Evolutionary conservation across 306 rosid genomes (phyloP).

Genomic region (Fagus sylvatica): DNA sequence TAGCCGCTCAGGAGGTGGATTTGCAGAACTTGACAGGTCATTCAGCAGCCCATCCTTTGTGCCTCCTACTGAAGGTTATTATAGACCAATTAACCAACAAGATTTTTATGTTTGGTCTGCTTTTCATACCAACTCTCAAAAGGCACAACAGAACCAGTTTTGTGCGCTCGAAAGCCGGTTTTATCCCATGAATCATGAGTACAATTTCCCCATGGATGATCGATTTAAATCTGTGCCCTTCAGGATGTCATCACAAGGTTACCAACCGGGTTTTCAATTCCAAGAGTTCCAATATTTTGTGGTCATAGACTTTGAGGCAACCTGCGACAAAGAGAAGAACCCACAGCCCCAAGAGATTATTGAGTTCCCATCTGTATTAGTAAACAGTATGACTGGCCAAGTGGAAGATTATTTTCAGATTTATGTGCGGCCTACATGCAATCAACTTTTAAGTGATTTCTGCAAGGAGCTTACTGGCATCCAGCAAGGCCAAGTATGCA

Average conservation of each 20-base stretch:
- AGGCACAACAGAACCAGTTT: conserved; percentile 7
- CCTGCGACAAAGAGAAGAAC: conserved; percentile 28
- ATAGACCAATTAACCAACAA: conserved; percentile 20
- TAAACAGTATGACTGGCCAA: conserved; percentile 29
- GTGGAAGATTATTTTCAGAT: conserved; percentile 30
- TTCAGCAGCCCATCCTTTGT: background rate
- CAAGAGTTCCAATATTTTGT: conserved; percentile 36
- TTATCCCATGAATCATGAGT: conserved; percentile 5
- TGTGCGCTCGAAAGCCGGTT: conserved; percentile 7
- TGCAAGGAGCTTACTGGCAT: conserved; percentile 37
- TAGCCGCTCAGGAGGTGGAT: conserved; percentile 2
- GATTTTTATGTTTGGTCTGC: conserved; percentile 8
- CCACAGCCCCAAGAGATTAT: conserved; percentile 33
- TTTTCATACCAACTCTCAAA: conserved; percentile 12
- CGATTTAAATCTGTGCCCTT: conserved; percentile 11
- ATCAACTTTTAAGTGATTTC: conserved; percentile 25
- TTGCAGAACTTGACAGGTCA: background rate
- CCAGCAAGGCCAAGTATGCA: conserved; percentile 25
- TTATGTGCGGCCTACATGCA: conserved; percentile 31
- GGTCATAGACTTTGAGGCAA: conserved; percentile 39
- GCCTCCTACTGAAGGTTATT: conserved; percentile 12
- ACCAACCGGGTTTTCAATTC: conserved; percentile 6
- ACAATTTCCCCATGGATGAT: conserved; percentile 10
- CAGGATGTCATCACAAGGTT: conserved; percentile 10
- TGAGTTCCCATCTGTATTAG: conserved; percentile 32